Evolutionary conservation across 345 rosid genomes (phyloP).

Genomic region (Pelargonium nanum): DNA sequence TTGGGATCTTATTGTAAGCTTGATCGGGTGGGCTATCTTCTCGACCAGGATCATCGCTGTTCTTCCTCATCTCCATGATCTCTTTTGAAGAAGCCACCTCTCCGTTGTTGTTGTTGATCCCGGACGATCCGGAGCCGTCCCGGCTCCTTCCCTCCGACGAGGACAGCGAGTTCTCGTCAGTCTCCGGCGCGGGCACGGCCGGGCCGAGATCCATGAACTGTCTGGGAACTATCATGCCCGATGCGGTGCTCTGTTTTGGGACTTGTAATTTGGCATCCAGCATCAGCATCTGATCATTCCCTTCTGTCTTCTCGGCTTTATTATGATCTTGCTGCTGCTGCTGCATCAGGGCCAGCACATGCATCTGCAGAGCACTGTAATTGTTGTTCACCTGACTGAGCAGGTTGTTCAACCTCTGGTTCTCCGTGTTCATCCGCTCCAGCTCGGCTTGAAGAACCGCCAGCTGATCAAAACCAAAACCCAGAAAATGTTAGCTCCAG

Average conservation of each 20-base stretch:
- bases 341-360: conserved; percentile 22
- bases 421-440: conserved; percentile 38
- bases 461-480: conserved; percentile 23
- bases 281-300: conserved; percentile 6
- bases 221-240: conserved; percentile 25
- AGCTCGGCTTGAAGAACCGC: conserved; percentile 41
- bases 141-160: conserved; percentile 40
- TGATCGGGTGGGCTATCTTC: conserved; percentile 26
- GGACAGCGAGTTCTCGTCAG: conserved; percentile 33
- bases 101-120: conserved; percentile 8
- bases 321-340: too few species aligned
- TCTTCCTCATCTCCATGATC: conserved; percentile 10
- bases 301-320: conserved; percentile 5
- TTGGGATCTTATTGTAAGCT: conserved; percentile 33
- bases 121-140: conserved; percentile 32
- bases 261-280: conserved; percentile 15
- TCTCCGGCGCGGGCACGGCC: conserved; percentile 13
- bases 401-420: conserved; percentile 31
- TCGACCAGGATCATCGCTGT: conserved; percentile 17
- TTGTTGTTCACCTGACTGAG: conserved; percentile 32
- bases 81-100: conserved; percentile 13
- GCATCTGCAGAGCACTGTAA: conserved; percentile 40
- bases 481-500: conserved; percentile 2
- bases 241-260: conserved; percentile 12
- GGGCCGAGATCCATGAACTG: conserved; percentile 51